phyloP scores from a whole-genome alignment of 495 filamentous ascomycete species.

The Trichoderma parareesei region DNA sequence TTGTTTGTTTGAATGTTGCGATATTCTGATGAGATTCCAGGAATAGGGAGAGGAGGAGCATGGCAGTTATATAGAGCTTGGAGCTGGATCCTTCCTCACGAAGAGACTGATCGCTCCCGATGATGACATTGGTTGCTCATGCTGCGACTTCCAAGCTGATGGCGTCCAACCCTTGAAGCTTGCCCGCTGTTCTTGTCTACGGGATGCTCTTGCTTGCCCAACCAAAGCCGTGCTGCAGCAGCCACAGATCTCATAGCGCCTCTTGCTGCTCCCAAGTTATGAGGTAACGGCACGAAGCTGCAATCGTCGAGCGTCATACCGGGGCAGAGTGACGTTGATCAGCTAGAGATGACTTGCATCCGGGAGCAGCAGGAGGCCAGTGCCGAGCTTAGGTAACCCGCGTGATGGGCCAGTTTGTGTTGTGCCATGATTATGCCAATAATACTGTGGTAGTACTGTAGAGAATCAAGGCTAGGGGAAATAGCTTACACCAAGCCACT shows the following conservation, averaged over 20 bases:
- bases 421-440: too few relatives aligned
- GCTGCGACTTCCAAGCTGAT: neutral
- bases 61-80: neutral
- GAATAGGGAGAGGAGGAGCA: neutral
- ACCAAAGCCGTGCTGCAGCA: neutral
- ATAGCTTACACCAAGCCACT: too few relatives aligned
- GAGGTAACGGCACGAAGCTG: neutral
- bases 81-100: neutral
- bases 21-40: neutral
- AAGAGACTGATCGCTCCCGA: neutral
- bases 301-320: neutral
- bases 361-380: too few relatives aligned
- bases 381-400: too few relatives aligned
- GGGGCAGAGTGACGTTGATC: neutral
- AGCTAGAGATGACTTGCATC: neutral
- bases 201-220: neutral
- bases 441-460: too few relatives aligned
- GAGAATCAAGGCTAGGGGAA: too few relatives aligned
- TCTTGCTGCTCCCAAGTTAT: neutral
- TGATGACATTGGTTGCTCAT: conserved; percentile 6
- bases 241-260: neutral
- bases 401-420: too few relatives aligned
- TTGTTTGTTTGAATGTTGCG: too few relatives aligned
- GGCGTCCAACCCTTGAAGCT: conserved; percentile 3
- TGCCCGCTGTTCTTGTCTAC: neutral